Evolutionary conservation across 352 stramenopile genomes (phyloP).

Genomic region (Pythium volutum): DNA sequence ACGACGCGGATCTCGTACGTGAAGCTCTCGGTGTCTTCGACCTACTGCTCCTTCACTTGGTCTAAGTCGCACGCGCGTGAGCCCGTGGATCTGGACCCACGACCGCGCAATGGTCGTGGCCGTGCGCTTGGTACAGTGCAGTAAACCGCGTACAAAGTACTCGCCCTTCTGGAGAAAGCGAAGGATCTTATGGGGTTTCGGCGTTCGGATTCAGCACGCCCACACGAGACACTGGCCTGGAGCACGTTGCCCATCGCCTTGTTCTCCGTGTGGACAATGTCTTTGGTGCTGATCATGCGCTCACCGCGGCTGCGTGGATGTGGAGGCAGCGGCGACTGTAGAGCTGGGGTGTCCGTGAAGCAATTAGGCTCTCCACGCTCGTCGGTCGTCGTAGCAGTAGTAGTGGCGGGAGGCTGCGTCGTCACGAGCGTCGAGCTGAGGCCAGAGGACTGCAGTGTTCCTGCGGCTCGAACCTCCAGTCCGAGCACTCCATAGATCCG

Average conservation of each 20-base stretch:
- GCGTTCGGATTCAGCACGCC: slow-evolving; percentile 56
- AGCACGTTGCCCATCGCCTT: slow-evolving; percentile 63
- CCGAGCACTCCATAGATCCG: slow-evolving; percentile 27
- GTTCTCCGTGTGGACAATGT: slow-evolving; percentile 39
- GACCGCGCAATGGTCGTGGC: slow-evolving; percentile 62
- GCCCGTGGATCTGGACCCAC: slow-evolving; percentile 76
- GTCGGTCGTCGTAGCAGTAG: too few species aligned
- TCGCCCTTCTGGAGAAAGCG: slow-evolving; percentile 65
- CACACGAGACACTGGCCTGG: slow-evolving; percentile 65
- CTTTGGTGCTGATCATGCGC: slow-evolving; percentile 14
- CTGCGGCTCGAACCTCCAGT: too few species aligned
- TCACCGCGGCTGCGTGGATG: too few species aligned
- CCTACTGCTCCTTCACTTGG: slow-evolving; percentile 60
- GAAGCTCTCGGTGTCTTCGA: slow-evolving; percentile 48
- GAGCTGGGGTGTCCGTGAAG: too few species aligned
- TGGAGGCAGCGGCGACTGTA: too few species aligned
- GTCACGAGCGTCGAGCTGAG: too few species aligned
- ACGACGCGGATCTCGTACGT: slow-evolving; percentile 20
- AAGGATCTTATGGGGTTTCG: slow-evolving; percentile 44
- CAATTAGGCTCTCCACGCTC: too few species aligned
- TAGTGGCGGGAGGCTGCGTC: too few species aligned
- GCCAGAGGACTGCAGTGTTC: too few species aligned
- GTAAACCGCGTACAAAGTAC: slow-evolving; percentile 76
- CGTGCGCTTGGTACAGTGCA: slow-evolving; percentile 61
- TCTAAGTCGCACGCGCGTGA: slow-evolving; percentile 58